A percentile compares a stretch with the other conserved stretches of the same genome.
These are phyloP conservation scores for Neurospora sp. DNA, from an alignment of 2,329 filamentous ascomycete species.

Conservation along the genomic window DNA sequence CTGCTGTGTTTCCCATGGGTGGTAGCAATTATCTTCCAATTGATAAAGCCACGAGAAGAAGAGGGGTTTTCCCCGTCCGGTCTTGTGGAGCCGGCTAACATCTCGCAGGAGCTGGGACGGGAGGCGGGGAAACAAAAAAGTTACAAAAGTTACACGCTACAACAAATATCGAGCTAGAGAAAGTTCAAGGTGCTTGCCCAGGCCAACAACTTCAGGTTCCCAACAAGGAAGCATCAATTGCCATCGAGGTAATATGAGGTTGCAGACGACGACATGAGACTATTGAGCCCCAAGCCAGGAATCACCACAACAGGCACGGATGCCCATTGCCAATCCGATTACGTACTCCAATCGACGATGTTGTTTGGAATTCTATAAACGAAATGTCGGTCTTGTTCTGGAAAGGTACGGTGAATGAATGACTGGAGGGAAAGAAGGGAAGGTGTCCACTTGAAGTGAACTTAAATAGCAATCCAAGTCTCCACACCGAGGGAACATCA, in stretches of 20 bases:
- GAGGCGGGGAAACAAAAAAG: neutral
- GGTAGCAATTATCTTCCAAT: neutral
- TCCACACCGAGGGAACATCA: neutral
- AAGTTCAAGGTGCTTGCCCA: neutral
- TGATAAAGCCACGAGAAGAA: neutral
- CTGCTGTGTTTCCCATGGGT: constrained; percentile 2
- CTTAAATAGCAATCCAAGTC: neutral
- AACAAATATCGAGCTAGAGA: neutral
- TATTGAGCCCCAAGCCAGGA: neutral
- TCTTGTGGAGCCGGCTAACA: neutral
- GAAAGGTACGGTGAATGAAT: neutral
- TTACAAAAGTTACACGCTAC: neutral
- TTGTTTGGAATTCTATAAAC: neutral
- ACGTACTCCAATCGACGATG: neutral
- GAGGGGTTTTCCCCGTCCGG: neutral
- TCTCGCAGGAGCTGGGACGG: neutral
- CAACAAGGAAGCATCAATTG: neutral
- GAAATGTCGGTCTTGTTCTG: neutral
- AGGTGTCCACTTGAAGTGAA: neutral
- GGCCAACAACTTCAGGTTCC: neutral
- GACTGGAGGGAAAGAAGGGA: neutral
- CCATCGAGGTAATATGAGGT: neutral
- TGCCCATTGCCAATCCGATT: neutral
- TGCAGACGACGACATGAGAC: neutral
- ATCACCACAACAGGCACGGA: neutral